These are phyloP conservation scores for Tubosaeta sp. DNA, from an alignment of 768 basidiomycete genomes.

Conservation along the genomic window DNA sequence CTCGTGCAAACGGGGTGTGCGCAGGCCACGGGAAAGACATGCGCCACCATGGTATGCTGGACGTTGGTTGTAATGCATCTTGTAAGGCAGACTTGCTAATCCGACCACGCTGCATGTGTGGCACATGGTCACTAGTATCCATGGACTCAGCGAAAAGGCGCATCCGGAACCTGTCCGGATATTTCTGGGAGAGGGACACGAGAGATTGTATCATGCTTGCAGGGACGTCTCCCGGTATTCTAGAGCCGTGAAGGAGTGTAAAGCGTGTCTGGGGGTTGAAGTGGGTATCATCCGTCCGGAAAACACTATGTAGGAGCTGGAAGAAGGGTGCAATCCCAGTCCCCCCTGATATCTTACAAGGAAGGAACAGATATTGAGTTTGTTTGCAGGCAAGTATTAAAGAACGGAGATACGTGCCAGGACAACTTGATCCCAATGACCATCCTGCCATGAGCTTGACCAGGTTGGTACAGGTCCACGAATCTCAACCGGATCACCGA, in stretches of 20 bases:
- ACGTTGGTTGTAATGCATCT: conserved; percentile 33
- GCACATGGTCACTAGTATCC: conserved; percentile 14
- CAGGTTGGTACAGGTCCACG: conserved; percentile 74
- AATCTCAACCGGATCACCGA: conserved; percentile 68
- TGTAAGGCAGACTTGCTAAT: conserved; percentile 51
- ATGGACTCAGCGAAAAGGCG: conserved; percentile 59
- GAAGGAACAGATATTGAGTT: background rate
- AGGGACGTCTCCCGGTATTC: conserved; percentile 58
- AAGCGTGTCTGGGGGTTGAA: conserved; percentile 45
- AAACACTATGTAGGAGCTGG: conserved; percentile 61
- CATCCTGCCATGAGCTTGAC: conserved; percentile 41
- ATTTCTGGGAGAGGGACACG: conserved; percentile 38
- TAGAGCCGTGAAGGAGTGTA: conserved; percentile 71
- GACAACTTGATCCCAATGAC: conserved; percentile 73
- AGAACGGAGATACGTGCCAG: conserved; percentile 45
- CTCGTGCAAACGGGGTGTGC: conserved; percentile 7
- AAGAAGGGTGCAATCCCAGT: conserved; percentile 86
- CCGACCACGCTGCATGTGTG: conserved; percentile 43
- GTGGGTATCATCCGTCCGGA: conserved; percentile 29
- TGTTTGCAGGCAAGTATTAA: background rate
- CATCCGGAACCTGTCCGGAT: conserved; percentile 55
- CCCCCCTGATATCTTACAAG: conserved; percentile 77
- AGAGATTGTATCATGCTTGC: conserved; percentile 57
- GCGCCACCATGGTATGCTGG: conserved; percentile 29
- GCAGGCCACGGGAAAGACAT: conserved; percentile 15